Conservation (phyloP, 495 filamentous ascomycete species). For the Lophium mytilinum region DNA sequence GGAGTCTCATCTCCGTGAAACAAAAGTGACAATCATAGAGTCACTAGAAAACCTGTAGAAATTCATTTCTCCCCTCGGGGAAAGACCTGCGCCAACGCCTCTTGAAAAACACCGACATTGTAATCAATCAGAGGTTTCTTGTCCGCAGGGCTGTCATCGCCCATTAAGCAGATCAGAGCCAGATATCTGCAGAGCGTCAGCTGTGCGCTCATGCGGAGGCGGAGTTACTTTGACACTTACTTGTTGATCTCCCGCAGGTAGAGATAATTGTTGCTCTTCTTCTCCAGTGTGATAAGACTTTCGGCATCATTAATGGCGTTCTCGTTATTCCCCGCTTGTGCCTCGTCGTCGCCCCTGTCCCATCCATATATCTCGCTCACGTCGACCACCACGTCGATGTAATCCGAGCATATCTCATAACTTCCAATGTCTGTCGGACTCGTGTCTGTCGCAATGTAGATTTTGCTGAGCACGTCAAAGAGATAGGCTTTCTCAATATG, state of each 20-base stretch:
- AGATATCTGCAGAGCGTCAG: slow-evolving; percentile 30
- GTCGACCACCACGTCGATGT: slow-evolving; percentile 95
- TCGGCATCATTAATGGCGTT: slow-evolving; percentile 61
- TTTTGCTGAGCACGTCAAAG: slow-evolving; percentile 93
- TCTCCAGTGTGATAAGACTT: slow-evolving; percentile 67
- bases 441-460: slow-evolving; percentile 94
- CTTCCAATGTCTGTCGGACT: slow-evolving; percentile 84
- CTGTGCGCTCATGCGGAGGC: neutral
- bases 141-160: slow-evolving; percentile 34
- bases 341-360: slow-evolving; percentile 37
- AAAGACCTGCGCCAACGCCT: slow-evolving; percentile 36
- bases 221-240: slow-evolving; percentile 37
- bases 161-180: slow-evolving; percentile 40
- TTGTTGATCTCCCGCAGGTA: slow-evolving; percentile 88
- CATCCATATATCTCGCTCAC: slow-evolving; percentile 91
- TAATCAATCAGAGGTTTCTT: slow-evolving; percentile 40
- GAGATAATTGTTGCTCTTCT: slow-evolving; percentile 61
- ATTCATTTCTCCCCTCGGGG: slow-evolving; percentile 10
- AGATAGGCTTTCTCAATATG: slow-evolving; percentile 96
- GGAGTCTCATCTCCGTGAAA: too few species aligned
- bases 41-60: neutral
- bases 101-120: slow-evolving; percentile 38
- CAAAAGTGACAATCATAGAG: neutral
- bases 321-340: slow-evolving; percentile 52
- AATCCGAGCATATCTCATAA: slow-evolving; percentile 97